Conservation (phyloP, 2,329 filamentous ascomycete genomes). For the Daldinia sp. region DNA sequence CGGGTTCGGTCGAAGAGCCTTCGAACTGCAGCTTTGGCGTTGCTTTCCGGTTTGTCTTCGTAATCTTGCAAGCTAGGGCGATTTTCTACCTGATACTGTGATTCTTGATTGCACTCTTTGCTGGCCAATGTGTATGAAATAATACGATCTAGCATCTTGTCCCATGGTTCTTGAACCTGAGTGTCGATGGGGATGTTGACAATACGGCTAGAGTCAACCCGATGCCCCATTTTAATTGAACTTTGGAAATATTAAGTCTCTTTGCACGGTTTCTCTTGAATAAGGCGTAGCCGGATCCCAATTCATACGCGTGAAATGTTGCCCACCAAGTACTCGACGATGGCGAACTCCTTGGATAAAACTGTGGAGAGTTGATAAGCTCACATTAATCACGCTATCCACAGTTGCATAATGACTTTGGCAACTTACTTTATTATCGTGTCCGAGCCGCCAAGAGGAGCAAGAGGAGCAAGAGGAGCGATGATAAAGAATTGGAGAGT, state of each 20-base stretch:
- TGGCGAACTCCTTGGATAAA: background rate
- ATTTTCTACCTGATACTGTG: background rate
- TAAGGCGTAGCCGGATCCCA: background rate
- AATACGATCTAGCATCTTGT: background rate
- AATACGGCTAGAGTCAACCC: background rate
- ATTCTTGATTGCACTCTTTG: background rate
- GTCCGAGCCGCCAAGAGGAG: background rate
- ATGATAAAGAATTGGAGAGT: too few species aligned
- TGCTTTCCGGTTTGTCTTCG: too few species aligned
- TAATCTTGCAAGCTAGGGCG: background rate
- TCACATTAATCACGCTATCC: background rate
- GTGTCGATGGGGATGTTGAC: background rate
- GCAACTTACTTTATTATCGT: background rate
- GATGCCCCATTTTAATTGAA: background rate
- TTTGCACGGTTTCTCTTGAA: background rate
- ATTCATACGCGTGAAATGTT: background rate
- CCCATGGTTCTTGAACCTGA: background rate
- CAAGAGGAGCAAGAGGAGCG: too few species aligned
- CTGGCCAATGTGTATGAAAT: background rate
- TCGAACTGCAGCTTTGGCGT: background rate
- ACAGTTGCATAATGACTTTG: background rate
- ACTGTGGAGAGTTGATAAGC: background rate
- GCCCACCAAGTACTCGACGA: background rate
- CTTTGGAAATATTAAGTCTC: background rate
- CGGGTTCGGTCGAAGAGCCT: too few species aligned